Conservation (phyloP, 2,329 filamentous ascomycete genomes). For the Alternaria metachromatica region DNA sequence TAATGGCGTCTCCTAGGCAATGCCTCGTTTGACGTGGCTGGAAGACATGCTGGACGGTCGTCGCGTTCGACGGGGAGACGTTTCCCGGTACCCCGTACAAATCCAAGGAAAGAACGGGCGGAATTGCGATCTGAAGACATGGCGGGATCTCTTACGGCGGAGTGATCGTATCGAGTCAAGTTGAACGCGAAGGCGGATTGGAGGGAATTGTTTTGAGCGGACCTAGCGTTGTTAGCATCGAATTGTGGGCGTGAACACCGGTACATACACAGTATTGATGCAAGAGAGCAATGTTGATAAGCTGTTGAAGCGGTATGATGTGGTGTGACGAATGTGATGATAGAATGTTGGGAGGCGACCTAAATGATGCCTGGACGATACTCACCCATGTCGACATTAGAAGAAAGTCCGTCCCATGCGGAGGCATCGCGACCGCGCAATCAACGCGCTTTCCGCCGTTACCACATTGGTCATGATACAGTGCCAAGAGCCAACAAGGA, state of each 20-base stretch:
- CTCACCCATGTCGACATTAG: background rate
- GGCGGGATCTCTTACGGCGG: background rate
- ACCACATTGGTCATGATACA: background rate
- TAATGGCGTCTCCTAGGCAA: background rate
- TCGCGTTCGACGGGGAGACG: background rate
- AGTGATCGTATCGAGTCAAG: background rate
- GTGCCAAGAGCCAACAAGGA: background rate
- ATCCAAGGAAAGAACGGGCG: background rate
- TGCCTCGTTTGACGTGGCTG: background rate
- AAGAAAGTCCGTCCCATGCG: background rate
- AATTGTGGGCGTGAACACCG: background rate
- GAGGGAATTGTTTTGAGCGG: background rate
- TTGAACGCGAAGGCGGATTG: background rate
- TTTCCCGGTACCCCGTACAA: background rate
- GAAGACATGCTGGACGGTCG: background rate
- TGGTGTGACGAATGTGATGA: background rate
- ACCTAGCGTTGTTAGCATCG: background rate
- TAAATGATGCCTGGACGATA: background rate
- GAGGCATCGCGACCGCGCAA: background rate
- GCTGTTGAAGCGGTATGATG: background rate
- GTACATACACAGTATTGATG: background rate
- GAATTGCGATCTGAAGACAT: background rate
- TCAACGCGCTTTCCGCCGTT: background rate
- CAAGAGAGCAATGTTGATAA: background rate
- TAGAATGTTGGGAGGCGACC: background rate